These are phyloP conservation scores for Ophiosphaerella herpotricha DNA, from an alignment of 2,329 filamentous ascomycete genomes.

Conservation along the genomic window DNA sequence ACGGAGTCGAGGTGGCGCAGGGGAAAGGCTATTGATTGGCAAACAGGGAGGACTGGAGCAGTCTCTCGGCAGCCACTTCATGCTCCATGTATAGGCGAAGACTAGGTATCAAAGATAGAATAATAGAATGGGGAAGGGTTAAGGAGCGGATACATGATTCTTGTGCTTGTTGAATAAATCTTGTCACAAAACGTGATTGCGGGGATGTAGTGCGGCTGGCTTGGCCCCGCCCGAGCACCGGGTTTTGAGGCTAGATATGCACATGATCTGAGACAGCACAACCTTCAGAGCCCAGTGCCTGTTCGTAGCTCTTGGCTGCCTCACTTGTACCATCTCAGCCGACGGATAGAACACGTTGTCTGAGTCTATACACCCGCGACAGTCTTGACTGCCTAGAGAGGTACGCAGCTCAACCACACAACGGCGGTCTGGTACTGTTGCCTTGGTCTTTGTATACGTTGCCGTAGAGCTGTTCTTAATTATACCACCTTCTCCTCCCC, in stretches of 20 bases:
- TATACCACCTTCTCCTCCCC: neutral
- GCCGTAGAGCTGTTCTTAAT: constrained; percentile 1
- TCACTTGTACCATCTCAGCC: too few relatives aligned
- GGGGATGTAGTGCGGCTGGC: constrained; percentile 18
- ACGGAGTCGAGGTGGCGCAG: constrained; percentile 68
- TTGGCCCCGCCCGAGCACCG: constrained; percentile 5
- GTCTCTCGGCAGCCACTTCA: too few relatives aligned
- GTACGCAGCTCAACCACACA: neutral
- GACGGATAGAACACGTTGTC: too few relatives aligned
- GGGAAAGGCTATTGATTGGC: constrained; percentile 54
- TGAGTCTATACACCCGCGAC: neutral
- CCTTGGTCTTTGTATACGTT: constrained; percentile 18
- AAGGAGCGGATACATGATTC: too few relatives aligned
- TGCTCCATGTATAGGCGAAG: too few relatives aligned
- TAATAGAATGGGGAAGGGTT: too few relatives aligned
- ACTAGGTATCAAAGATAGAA: too few relatives aligned
- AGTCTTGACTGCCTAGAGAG: neutral
- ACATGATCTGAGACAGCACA: neutral
- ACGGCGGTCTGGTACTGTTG: constrained; percentile 2
- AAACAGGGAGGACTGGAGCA: neutral
- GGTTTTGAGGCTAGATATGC: neutral
- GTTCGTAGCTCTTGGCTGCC: neutral
- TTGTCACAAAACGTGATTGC: too few relatives aligned
- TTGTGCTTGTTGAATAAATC: neutral
- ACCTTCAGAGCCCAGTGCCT: neutral